Conservation (phyloP, 2,329 filamentous ascomycete species). For the Aspergillus ibericus region DNA sequence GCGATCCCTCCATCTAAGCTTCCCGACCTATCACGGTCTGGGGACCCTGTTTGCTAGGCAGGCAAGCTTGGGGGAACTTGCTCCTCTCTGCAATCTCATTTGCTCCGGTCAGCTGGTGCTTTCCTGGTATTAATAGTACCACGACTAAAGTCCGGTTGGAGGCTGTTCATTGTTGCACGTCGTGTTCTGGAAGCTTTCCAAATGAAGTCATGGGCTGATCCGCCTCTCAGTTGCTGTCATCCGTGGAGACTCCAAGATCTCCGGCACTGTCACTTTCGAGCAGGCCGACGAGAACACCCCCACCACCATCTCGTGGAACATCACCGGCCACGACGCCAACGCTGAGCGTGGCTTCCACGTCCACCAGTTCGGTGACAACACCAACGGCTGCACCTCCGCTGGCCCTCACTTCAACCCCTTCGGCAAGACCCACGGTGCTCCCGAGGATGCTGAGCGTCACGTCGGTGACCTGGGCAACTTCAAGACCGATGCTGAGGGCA, state of each 20-base stretch:
- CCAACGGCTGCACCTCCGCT: slow-evolving; percentile 98
- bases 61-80: slow-evolving; percentile 4
- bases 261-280: slow-evolving; percentile 92
- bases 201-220: slow-evolving; percentile 9
- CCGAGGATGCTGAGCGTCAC: slow-evolving; percentile 78
- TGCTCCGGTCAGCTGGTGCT: not conserved
- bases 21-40: slow-evolving; percentile 31
- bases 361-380: slow-evolving; percentile 99
- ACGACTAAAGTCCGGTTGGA: not conserved
- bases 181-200: slow-evolving; percentile 10
- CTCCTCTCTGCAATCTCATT: slow-evolving; percentile 7
- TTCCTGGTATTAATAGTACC: not conserved
- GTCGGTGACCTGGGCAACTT: slow-evolving; percentile 98
- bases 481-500: slow-evolving; percentile 90
- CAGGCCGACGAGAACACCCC: slow-evolving; percentile 78
- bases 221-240: slow-evolving; percentile 76
- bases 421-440: slow-evolving; percentile 88
- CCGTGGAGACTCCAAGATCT: slow-evolving; percentile 95
- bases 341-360: slow-evolving; percentile 98
- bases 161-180: slow-evolving; percentile 1
- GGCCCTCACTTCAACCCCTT: slow-evolving; percentile 99
- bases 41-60: slow-evolving; percentile 7
- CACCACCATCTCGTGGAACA: slow-evolving; percentile 89
- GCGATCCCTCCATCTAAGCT: slow-evolving; percentile 19
- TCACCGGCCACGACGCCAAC: slow-evolving; percentile 88